Percentiles rank a stretch among this genome's conserved stretches.
Evolutionary conservation across 768 basidiomycete genomes (phyloP).

Genomic region (Amylocystis lapponica): DNA sequence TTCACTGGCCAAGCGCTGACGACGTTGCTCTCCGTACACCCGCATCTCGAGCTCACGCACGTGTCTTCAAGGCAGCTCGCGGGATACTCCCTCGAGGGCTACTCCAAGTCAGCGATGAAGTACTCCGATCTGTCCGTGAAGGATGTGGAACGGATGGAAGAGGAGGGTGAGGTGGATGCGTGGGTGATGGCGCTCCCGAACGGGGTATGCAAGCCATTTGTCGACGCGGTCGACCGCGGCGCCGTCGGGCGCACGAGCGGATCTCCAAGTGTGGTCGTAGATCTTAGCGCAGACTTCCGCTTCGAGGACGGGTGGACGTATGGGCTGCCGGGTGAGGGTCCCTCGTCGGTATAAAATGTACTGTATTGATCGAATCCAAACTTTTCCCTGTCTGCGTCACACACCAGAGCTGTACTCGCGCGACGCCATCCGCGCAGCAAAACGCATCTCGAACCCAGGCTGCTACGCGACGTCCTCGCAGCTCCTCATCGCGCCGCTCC

Average conservation of each 20-base stretch:
- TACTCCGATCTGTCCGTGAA: conserved; percentile 77
- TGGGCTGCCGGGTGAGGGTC: conserved; percentile 92
- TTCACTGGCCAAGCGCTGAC: conserved; percentile 94
- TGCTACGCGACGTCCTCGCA: conserved; percentile 95
- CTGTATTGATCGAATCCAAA: conserved; percentile 26
- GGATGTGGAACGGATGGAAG: conserved; percentile 88
- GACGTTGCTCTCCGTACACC: conserved; percentile 81
- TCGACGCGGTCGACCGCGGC: conserved; percentile 86
- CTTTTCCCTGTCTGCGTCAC: conserved; percentile 26
- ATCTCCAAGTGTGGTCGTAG: conserved; percentile 76
- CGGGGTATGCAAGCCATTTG: conserved; percentile 93
- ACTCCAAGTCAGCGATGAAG: conserved; percentile 65
- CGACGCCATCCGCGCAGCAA: conserved; percentile 56
- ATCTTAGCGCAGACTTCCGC: conserved; percentile 91
- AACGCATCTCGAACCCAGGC: conserved; percentile 93
- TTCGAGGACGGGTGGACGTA: conserved; percentile 97
- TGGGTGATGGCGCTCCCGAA: conserved; percentile 99
- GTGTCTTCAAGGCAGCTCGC: conserved; percentile 95
- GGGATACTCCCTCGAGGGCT: conserved; percentile 72
- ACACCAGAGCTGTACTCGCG: conserved; percentile 83
- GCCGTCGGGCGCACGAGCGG: conserved; percentile 44
- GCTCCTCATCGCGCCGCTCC: conserved; percentile 84
- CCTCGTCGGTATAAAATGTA: conserved; percentile 33
- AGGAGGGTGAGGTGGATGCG: conserved; percentile 85
- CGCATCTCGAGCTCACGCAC: conserved; percentile 84